phyloP scores from a whole-genome alignment of 345 rosid species.

The Eucalyptus virginea region DNA sequence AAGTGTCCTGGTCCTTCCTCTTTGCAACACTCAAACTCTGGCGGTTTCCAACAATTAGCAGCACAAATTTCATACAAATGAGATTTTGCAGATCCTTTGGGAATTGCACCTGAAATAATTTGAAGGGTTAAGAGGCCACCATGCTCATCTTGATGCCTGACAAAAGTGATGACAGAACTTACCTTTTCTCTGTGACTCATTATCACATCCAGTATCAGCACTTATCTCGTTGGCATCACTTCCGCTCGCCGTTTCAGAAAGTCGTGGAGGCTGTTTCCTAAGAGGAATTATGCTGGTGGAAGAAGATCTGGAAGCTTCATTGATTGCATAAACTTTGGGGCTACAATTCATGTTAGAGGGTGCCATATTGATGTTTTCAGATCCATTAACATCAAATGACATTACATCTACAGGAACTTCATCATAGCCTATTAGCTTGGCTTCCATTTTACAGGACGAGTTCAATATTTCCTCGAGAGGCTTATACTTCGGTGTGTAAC shows the following conservation, averaged over 20 bases:
- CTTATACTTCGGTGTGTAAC: constrained; percentile 27
- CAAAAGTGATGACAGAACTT: not conserved
- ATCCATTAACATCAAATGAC: not conserved
- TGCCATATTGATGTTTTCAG: constrained; percentile 15
- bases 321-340: not conserved
- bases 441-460: constrained; percentile 31
- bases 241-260: not conserved
- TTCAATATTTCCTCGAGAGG: constrained; percentile 47
- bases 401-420: constrained; percentile 50
- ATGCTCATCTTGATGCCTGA: not conserved
- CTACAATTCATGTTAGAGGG: not conserved
- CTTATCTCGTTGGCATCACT: not conserved
- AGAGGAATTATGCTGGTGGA: constrained; percentile 3
- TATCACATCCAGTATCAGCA: not conserved
- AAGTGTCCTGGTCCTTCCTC: constrained; percentile 76
- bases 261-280: not conserved
- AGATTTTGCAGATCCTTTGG: constrained; percentile 40
- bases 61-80: constrained; percentile 52
- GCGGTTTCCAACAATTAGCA: constrained; percentile 64
- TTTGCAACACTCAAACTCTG: constrained; percentile 50
- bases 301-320: not conserved
- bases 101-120: constrained; percentile 14
- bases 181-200: not conserved
- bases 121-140: not conserved
- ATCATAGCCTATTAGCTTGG: constrained; percentile 71